Conservation (phyloP, 164 flowering plant species). For the Sedum album region DNA sequence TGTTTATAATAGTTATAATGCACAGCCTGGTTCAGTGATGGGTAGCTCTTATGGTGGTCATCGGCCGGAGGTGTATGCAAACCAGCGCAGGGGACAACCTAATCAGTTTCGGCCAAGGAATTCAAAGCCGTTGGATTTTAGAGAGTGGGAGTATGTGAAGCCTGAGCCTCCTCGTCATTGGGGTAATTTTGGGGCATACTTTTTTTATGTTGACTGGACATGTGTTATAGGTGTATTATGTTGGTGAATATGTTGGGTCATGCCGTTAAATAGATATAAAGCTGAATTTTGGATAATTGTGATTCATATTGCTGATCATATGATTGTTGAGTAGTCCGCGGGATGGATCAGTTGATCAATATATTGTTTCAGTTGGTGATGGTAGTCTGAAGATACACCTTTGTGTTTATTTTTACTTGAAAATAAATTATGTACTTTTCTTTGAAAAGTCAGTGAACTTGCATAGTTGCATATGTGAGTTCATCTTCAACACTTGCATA, state of each 20-base stretch:
- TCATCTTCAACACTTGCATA: neutral
- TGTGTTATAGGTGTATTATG: neutral
- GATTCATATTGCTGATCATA: too few relatives aligned
- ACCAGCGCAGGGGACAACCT: slow-evolving; percentile 17
- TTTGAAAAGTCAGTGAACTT: neutral
- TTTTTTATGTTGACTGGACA: neutral
- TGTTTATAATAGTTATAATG: slow-evolving; percentile 9
- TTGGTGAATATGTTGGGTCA: too few relatives aligned
- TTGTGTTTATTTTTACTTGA: too few relatives aligned
- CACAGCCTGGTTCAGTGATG: neutral
- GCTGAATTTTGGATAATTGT: too few relatives aligned
- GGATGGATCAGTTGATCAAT: too few relatives aligned
- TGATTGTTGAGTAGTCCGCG: neutral
- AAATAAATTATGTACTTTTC: too few relatives aligned
- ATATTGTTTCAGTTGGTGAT: too few relatives aligned
- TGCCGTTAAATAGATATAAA: too few relatives aligned
- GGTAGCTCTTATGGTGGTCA: slow-evolving; percentile 1
- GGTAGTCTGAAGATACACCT: too few relatives aligned
- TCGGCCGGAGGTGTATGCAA: slow-evolving; percentile 15
- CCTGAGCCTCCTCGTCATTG: slow-evolving; percentile 27
- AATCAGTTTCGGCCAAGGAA: slow-evolving; percentile 19
- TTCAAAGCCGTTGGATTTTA: slow-evolving; percentile 27
- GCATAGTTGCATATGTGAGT: neutral
- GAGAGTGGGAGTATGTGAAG: slow-evolving; percentile 47
- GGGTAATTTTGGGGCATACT: slow-evolving; percentile 22